Evolutionary conservation across 2,329 filamentous ascomycete species (phyloP), one percentile per base, ranked within the genome.

Genomic region (Fusarium neocosmosporiellum): DNA sequence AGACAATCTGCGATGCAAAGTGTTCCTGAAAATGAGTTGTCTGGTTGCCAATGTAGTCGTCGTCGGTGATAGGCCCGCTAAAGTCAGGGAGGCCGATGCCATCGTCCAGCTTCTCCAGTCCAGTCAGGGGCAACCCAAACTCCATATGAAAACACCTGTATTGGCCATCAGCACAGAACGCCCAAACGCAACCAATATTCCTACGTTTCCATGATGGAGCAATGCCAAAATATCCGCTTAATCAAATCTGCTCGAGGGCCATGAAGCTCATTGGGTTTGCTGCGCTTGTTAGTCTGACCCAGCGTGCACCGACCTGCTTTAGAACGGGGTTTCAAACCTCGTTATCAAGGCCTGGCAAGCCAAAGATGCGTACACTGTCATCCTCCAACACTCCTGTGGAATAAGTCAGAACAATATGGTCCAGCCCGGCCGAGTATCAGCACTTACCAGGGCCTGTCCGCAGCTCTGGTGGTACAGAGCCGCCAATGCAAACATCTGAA

Each of bases 1-100:
- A 82, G 13, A 88, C 86, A 53, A 91, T 87, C 74, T 91, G 88
- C 0, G 89, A 89, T 3, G 88, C 84, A 76, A 90, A 91, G 72
- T 91, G 85, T 66, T 89, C 86, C 69, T 89, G 86, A 65, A 88
- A 89, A 67, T 89, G 85, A 2, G 87, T 86, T 11, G 83, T 79
- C 69, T 88, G 85, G 68, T 88, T 86, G 22, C 81, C 82, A 14
- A 84, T 75, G 65, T 85, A 83, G 70, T 88, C 86, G 18, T 84
- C 83, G 37, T 85, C 83, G n/a, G 82, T 84, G 31, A 85, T 84
- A 2, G 83, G 81, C 3, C 82, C 82, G 59, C 83, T 84, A 72
- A 90, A 90, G 65, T 84, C 84, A 5, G 89, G 89, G 29, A 90
- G 80, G 16, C 88, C 86, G 6, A 91, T 85, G n/a, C 83, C 71